These are phyloP conservation scores for Cryptosporidium baileyi DNA, from an alignment of 169 alveolate species.

Conservation along the genomic window DNA sequence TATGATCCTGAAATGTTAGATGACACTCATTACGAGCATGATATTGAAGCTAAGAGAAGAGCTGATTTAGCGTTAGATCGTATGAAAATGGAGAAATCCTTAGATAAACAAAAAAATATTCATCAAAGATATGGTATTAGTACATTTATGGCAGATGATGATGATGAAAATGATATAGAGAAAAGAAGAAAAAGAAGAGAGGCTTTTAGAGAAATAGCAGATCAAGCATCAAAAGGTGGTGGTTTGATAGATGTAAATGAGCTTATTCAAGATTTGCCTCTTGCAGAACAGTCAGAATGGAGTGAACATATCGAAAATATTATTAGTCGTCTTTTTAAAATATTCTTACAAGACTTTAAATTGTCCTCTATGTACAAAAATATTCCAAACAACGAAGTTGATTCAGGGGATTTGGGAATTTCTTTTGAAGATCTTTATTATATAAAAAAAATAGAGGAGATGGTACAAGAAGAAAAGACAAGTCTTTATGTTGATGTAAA, in stretches of 20 bases:
- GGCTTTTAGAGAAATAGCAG: slow-evolving; percentile 61
- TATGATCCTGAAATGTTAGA: slow-evolving; percentile 85
- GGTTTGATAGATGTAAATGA: slow-evolving; percentile 77
- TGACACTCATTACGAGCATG: slow-evolving; percentile 82
- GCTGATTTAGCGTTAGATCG: slow-evolving; percentile 78
- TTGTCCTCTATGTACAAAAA: slow-evolving; percentile 65
- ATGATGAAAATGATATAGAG: slow-evolving; percentile 17
- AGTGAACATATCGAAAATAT: slow-evolving; percentile 82
- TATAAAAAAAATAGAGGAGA: slow-evolving; percentile 80
- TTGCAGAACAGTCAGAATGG: slow-evolving; percentile 84
- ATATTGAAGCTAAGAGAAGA: slow-evolving; percentile 83
- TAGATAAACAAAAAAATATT: slow-evolving; percentile 77
- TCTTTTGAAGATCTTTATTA: slow-evolving; percentile 75
- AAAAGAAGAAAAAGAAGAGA: slow-evolving; percentile 76
- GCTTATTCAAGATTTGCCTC: slow-evolving; percentile 60
- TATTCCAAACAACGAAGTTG: slow-evolving; percentile 70
- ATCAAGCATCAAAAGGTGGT: slow-evolving; percentile 80
- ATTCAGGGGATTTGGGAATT: slow-evolving; percentile 25
- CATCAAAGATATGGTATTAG: slow-evolving; percentile 39
- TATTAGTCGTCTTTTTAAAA: slow-evolving; percentile 74
- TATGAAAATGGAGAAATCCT: slow-evolving; percentile 80
- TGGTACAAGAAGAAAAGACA: slow-evolving; percentile 84
- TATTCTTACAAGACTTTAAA: slow-evolving; percentile 71
- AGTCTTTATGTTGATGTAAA: slow-evolving; percentile 81
- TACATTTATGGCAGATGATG: slow-evolving; percentile 46